These are phyloP conservation scores for Rhizopogon vesiculosus DNA, from an alignment of 768 basidiomycete species.

Conservation along the genomic window DNA sequence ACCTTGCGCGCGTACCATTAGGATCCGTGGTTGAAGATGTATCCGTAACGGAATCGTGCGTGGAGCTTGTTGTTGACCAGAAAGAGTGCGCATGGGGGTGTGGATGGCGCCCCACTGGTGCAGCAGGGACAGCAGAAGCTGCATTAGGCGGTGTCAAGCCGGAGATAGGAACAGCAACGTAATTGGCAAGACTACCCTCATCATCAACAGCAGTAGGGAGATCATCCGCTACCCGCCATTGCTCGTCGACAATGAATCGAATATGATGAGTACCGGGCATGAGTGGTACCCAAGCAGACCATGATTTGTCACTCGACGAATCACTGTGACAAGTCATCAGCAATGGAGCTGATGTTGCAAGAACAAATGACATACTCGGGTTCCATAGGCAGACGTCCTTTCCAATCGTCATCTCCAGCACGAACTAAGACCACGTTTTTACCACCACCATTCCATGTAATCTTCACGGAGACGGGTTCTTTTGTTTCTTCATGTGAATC, in stretches of 20 bases:
- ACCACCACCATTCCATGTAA: constrained; percentile 65
- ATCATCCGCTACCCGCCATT: constrained; percentile 74
- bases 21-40: constrained; percentile 19
- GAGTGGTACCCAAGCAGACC: constrained; percentile 43
- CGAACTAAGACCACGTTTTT: constrained; percentile 62
- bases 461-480: constrained; percentile 39
- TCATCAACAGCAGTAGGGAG: constrained; percentile 91
- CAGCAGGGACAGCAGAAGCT: constrained; percentile 32
- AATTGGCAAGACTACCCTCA: constrained; percentile 92
- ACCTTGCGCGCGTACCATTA: constrained; percentile 35
- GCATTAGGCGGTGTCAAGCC: constrained; percentile 27
- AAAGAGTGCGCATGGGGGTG: constrained; percentile 34
- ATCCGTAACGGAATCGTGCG: constrained; percentile 25
- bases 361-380: constrained; percentile 44
- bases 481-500: constrained; percentile 19
- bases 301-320: constrained; percentile 30
- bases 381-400: constrained; percentile 61
- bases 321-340: constrained; percentile 20
- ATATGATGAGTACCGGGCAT: constrained; percentile 91
- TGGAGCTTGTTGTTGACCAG: constrained; percentile 36
- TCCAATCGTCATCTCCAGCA: constrained; percentile 75
- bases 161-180: constrained; percentile 54
- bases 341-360: constrained; percentile 1
- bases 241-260: constrained; percentile 92
- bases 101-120: constrained; percentile 18